A percentile compares a stretch with the other conserved stretches of the same genome.
phyloP scores from a whole-genome alignment of 257 asterid genomes.

The Solanum chmielewskii region DNA sequence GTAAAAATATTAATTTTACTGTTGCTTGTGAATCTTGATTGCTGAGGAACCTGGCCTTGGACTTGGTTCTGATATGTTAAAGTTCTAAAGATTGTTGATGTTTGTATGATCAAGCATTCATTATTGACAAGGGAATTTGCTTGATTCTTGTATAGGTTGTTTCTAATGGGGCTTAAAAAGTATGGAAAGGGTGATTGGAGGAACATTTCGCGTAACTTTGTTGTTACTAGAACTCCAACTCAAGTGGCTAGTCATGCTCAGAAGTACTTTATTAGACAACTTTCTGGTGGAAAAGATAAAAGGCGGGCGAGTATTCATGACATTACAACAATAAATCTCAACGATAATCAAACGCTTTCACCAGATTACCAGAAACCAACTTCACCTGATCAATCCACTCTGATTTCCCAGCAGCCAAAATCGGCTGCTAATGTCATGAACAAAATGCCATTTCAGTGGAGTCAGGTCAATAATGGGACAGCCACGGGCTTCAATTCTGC shows the following conservation, averaged over 20 bases:
- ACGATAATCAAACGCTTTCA: slow-evolving; percentile 37
- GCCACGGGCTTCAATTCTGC: slow-evolving; percentile 33
- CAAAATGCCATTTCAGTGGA: slow-evolving; percentile 51
- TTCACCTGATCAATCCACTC: slow-evolving; percentile 29
- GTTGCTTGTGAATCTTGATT: neutral
- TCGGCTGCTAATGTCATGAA: slow-evolving; percentile 10
- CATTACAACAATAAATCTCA: slow-evolving; percentile 67
- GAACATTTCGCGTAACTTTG: slow-evolving; percentile 78
- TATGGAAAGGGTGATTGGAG: slow-evolving; percentile 99
- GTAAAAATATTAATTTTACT: neutral
- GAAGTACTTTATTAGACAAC: slow-evolving; percentile 85
- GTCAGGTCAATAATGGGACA: slow-evolving; percentile 26
- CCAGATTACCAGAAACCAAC: slow-evolving; percentile 33
- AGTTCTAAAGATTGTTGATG: neutral
- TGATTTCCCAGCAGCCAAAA: slow-evolving; percentile 15
- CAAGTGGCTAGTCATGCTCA: slow-evolving; percentile 99
- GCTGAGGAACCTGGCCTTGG: neutral
- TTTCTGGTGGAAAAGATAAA: slow-evolving; percentile 82
- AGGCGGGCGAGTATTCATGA: slow-evolving; percentile 96
- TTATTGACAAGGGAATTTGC: neutral
- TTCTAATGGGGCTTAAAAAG: slow-evolving; percentile 84
- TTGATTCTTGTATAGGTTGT: slow-evolving; percentile 39
- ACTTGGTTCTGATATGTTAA: neutral
- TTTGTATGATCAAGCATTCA: neutral
- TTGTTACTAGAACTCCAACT: slow-evolving; percentile 85